Evolutionary conservation across 768 basidiomycete genomes (phyloP), one percentile per base, ranked within the genome.

Genomic region (Lyophyllum atratum): DNA sequence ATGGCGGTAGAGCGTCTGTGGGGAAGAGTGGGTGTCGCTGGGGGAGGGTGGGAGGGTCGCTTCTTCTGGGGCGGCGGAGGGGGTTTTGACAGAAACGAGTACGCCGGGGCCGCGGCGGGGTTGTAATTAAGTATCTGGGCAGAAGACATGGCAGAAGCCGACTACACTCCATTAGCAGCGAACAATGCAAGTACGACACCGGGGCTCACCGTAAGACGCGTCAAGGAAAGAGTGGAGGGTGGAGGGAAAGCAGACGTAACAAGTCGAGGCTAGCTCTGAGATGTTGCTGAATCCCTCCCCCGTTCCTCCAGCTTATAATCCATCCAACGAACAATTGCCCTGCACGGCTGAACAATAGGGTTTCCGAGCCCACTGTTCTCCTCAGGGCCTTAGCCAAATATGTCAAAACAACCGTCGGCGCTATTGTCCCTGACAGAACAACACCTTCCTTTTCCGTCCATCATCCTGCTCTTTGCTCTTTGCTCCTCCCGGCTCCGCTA

Each of bases 1-100:
- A 90, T 87, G 37, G 76, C 65, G 2, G 80, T 72, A 60, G 82
- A 79, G 60, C 76, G 67, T 26, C 58, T 56, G 21, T n/a, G 39
- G 39, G 39, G 39, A n/a, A 40, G 34, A 7, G 57, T 37, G 12
- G 71, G 59, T 3, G 68, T 58, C 10, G 64, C 24, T 26, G 74
- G 73, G 12, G 70, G 73, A 15, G 74, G 72, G 28, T 58, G 66
- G 12, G 62, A 46, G 21, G 74, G 68, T 7, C 70, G 70, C 61
- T 68, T 71, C 63, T 78, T 78, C 52, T 67, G 70, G 7, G 72
- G 70, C 43, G 75, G 67, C 52, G 77, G 72, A 51, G 77, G 71
- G 17, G 74, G 80, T 44, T 72, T 67, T 10, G 78, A 72, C 1
- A 81, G 76, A 62, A 80, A 81, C n/a, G 78, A 53, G 58, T 78